Percentiles rank a stretch among this genome's conserved stretches.
phyloP scores from a whole-genome alignment of 2,329 filamentous ascomycete genomes.

The Tolypocladium album region DNA sequence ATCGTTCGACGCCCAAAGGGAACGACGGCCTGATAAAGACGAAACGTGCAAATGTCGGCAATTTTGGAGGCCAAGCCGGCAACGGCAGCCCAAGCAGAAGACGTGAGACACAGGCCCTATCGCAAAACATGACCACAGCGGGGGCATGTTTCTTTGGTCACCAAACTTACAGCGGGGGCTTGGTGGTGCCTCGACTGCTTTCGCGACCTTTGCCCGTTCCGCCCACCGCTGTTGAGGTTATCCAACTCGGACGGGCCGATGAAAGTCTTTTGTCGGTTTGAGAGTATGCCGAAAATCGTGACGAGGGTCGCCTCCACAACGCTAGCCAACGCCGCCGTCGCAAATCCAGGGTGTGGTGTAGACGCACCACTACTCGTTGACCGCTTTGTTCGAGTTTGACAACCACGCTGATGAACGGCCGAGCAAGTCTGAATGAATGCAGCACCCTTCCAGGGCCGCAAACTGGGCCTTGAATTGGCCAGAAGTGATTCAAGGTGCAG shows the following conservation, averaged over 20 bases:
- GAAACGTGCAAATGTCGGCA: neutral
- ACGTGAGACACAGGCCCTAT: neutral
- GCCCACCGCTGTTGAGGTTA: neutral
- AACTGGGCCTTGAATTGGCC: neutral
- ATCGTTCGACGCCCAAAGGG: neutral
- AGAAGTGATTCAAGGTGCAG: neutral
- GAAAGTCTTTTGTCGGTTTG: neutral
- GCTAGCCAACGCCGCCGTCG: neutral
- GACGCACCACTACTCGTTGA: neutral
- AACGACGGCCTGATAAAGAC: neutral
- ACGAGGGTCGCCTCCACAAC: neutral
- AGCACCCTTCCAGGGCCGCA: neutral
- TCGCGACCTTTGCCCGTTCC: neutral
- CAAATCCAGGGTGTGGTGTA: neutral
- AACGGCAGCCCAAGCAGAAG: neutral
- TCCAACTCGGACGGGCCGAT: neutral
- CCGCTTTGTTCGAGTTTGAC: neutral
- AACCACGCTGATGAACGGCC: neutral
- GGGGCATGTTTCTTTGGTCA: neutral
- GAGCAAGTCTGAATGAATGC: neutral
- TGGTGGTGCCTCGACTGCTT: neutral
- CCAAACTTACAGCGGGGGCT: neutral
- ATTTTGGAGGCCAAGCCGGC: neutral
- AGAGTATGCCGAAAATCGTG: neutral
- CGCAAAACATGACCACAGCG: neutral